A percentile compares a stretch with the other conserved stretches of the same genome.
Conservation (phyloP, 352 stramenopile species). For the Halophytophthora batemanensis region DNA sequence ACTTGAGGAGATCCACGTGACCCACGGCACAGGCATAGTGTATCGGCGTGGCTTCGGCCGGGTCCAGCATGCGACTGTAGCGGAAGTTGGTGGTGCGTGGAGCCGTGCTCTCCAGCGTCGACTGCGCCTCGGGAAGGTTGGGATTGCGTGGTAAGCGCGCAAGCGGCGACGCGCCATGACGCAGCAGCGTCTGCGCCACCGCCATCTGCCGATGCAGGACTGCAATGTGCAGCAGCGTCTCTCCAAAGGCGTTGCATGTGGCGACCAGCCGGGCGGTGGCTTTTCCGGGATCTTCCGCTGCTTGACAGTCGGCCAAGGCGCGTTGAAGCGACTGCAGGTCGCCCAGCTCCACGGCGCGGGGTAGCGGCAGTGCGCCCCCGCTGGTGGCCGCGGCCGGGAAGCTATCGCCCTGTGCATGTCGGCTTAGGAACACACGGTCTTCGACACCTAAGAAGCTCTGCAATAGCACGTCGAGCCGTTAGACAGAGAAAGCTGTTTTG, state of each 20-base stretch:
- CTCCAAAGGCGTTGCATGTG: slow-evolving; percentile 42
- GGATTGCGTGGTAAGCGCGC: slow-evolving; percentile 26
- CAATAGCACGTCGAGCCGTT: neutral
- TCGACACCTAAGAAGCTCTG: slow-evolving; percentile 46
- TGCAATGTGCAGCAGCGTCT: slow-evolving; percentile 66
- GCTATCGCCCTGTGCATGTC: slow-evolving; percentile 16
- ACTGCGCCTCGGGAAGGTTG: slow-evolving; percentile 8
- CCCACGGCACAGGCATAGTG: slow-evolving; percentile 62
- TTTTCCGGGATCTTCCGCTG: neutral
- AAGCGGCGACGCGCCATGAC: slow-evolving; percentile 41
- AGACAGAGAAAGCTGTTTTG: neutral
- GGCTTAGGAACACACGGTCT: slow-evolving; percentile 48
- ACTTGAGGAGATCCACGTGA: slow-evolving; percentile 58
- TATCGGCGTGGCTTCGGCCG: slow-evolving; percentile 53
- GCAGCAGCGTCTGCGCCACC: slow-evolving; percentile 51
- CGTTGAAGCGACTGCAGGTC: slow-evolving; percentile 29
- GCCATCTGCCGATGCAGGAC: slow-evolving; percentile 52
- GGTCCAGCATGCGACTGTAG: slow-evolving; percentile 47
- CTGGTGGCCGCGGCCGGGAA: slow-evolving; percentile 32
- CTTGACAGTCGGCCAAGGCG: slow-evolving; percentile 6
- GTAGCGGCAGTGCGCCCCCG: slow-evolving; percentile 31
- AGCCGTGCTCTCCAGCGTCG: slow-evolving; percentile 46
- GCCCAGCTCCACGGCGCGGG: slow-evolving; percentile 59
- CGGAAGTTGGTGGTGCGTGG: slow-evolving; percentile 54
- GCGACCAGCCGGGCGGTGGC: slow-evolving; percentile 4